Evolutionary conservation across 2,329 filamentous ascomycete genomes (phyloP).

Genomic region (Westerdykella aurantiaca): DNA sequence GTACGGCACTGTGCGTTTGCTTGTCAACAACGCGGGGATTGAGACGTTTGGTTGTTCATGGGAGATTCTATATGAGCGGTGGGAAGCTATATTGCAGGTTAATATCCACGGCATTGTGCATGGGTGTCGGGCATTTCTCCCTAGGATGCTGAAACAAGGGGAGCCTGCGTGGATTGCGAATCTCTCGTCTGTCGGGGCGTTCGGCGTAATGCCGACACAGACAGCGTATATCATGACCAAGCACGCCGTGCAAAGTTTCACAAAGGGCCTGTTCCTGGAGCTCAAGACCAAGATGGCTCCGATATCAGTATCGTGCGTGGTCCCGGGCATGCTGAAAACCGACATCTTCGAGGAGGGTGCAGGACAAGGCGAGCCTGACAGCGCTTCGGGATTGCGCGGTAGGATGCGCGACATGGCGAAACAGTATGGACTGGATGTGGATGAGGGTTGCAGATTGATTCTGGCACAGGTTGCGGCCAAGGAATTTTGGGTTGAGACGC

Average conservation of each 20-base stretch:
- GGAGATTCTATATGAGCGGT: background rate
- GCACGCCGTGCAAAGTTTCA: background rate
- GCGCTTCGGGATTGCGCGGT: background rate
- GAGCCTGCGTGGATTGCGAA: background rate
- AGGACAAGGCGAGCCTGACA: background rate
- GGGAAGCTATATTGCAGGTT: background rate
- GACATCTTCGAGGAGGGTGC: background rate
- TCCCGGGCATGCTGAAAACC: background rate
- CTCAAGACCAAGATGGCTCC: background rate
- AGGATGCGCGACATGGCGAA: background rate
- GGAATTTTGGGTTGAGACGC: background rate
- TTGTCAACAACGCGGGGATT: background rate
- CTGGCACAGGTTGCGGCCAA: background rate
- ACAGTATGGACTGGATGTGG: background rate
- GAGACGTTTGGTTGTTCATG: background rate
- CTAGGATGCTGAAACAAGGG: background rate
- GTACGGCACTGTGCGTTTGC: background rate
- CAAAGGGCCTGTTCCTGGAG: background rate
- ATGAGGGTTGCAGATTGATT: constrained; percentile 1
- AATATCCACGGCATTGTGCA: background rate
- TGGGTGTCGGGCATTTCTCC: background rate
- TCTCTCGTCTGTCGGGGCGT: background rate
- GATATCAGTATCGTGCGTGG: background rate
- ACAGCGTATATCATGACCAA: constrained; percentile 1
- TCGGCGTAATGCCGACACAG: background rate